Percentiles rank a stretch among this genome's conserved stretches.
Evolutionary conservation across 2,329 filamentous ascomycete genomes (phyloP).

Genomic region (Colletotrichum zoysiae): DNA sequence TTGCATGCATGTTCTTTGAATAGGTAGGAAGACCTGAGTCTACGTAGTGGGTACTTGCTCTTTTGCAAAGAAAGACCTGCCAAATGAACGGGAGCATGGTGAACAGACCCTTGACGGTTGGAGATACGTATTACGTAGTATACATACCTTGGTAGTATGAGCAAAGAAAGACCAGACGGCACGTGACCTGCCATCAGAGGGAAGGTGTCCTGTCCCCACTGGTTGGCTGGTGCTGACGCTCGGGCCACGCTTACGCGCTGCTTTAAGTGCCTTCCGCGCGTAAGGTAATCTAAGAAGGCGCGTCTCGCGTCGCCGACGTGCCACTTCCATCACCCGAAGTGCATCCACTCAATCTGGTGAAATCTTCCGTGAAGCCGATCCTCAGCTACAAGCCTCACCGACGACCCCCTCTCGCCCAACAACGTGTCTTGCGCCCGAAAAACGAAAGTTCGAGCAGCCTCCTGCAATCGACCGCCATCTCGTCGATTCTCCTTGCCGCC

Average conservation of each 20-base stretch:
- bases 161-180: not conserved
- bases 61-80: not conserved
- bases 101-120: not conserved
- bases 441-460: slow-evolving; percentile 1
- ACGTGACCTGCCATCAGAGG: not conserved
- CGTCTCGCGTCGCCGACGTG: slow-evolving; percentile 40
- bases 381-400: slow-evolving; percentile 31
- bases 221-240: not conserved
- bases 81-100: not conserved
- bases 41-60: not conserved
- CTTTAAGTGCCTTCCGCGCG: slow-evolving; percentile 42
- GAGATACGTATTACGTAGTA: not conserved
- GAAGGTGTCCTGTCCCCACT: not conserved
- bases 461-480: not conserved
- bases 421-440: not conserved
- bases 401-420: slow-evolving; percentile 17
- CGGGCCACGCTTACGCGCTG: slow-evolving; percentile 21
- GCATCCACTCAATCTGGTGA: slow-evolving; percentile 38
- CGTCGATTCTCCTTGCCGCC: slow-evolving; percentile 9
- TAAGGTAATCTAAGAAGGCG: slow-evolving; percentile 28
- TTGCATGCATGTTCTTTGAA: not conserved
- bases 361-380: slow-evolving; percentile 34
- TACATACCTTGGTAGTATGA: too few species aligned
- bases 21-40: not conserved
- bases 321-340: slow-evolving; percentile 28